These are phyloP conservation scores for Barnettozyma siamensis DNA, from an alignment of 805 yeast genomes.

Conservation along the genomic window DNA sequence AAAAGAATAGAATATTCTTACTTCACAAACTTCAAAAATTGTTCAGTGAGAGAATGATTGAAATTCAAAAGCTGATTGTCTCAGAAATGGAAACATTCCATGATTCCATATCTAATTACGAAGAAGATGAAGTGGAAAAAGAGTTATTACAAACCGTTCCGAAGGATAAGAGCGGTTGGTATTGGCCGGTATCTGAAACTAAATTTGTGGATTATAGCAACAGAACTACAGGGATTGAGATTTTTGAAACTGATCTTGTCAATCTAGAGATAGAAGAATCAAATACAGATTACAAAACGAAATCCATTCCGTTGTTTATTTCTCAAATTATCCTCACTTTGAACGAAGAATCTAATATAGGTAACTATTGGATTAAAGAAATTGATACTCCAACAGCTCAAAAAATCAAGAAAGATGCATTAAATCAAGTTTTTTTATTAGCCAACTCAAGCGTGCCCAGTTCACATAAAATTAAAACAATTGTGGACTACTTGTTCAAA, in stretches of 20 bases:
- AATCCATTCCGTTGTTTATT: slow-evolving; percentile 19
- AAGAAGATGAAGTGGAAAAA: slow-evolving; percentile 5
- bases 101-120: neutral
- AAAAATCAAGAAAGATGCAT: slow-evolving; percentile 10
- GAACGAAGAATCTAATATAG: slow-evolving; percentile 7
- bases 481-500: slow-evolving; percentile 12
- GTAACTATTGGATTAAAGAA: slow-evolving; percentile 12
- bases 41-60: slow-evolving; percentile 9
- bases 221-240: neutral
- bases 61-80: slow-evolving; percentile 5
- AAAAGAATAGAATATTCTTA: slow-evolving; percentile 15
- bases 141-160: slow-evolving; percentile 10
- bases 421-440: neutral
- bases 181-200: slow-evolving; percentile 21
- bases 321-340: slow-evolving; percentile 7
- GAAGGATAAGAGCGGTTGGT: slow-evolving; percentile 16
- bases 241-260: slow-evolving; percentile 22
- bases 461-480: neutral
- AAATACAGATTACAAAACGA: slow-evolving; percentile 9
- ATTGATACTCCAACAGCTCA: slow-evolving; percentile 17
- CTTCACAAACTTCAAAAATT: slow-evolving; percentile 8
- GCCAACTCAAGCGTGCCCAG: neutral
- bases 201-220: slow-evolving; percentile 9
- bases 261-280: slow-evolving; percentile 9
- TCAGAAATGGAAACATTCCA: slow-evolving; percentile 1